Base-by-base conservation (phyloP, 352 stramenopile genomes). In the Phytopythium helicoides region DNA sequence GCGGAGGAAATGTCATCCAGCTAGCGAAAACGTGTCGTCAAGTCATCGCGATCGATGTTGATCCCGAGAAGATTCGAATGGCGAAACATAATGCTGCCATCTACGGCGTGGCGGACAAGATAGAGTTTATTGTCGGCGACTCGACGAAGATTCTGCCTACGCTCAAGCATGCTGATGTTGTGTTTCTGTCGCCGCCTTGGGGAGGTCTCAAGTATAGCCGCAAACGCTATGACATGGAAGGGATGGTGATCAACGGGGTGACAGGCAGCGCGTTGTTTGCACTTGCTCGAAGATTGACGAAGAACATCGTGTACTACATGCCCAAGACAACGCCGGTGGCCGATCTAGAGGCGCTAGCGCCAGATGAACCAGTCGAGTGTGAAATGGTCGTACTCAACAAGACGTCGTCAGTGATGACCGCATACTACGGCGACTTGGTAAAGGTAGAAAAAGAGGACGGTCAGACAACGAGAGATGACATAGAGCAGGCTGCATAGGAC, bases 11-110 rank as follows among this genome's bases (percentile, higher is more conserved):
- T 61, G 83, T 91, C 15, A 97, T 98, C 58, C 91, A 98, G 57
- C 78, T 98, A 39, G 93, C 93, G 14, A 73, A 73, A 53, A 90
- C 82, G 9, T 97, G 88, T 54, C 80, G 83, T 18, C 71, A 89
- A 16, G 93, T 98, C 12, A 94, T 97, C 52, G 90, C 86, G n/a
- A 96, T 98, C 51, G 91, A 98, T 46, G 81, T 97, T 37, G 90
- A 98, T 52, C 81, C 83, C 4, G 67, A 77, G 16, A 96, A 95
- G 53, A 81, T 97, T n/a, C 75, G 76, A 16, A 94, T 95, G 70
- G 91, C 89, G 4, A 82, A 90, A 51, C 84, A 95, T 54, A 98
- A 98, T 62, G 91, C 91, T 38, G 52, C 56, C 16, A 89, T 97
- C 55, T 98, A 98, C 55, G 89, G 87, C 16, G 89, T 97, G 4